phyloP scores from a whole-genome alignment of 2,329 filamentous ascomycete genomes.

The Penicillium expansum region DNA sequence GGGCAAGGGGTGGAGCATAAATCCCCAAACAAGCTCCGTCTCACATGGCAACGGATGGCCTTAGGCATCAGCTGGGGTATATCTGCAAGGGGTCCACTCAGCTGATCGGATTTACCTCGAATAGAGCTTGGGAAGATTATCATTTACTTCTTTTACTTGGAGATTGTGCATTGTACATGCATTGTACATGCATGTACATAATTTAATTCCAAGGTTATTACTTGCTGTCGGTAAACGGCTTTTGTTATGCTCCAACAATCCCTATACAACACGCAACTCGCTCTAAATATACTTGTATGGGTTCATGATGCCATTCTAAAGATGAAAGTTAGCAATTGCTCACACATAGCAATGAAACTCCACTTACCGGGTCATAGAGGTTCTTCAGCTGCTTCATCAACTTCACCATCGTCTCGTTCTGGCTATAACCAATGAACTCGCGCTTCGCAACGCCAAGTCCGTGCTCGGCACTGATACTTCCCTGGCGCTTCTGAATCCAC shows the following conservation, averaged over 20 bases:
- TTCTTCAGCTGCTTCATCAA: constrained; percentile 96
- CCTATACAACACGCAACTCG: background rate
- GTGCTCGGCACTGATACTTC: constrained; percentile 96
- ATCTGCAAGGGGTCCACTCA: constrained; percentile 19
- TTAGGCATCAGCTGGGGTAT: constrained; percentile 13
- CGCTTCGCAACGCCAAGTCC: constrained; percentile 94
- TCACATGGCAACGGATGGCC: constrained; percentile 22
- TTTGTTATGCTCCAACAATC: background rate
- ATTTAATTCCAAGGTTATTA: background rate
- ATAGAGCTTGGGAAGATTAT: background rate
- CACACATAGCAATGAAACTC: background rate
- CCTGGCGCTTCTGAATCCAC: constrained; percentile 84
- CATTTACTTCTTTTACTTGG: background rate
- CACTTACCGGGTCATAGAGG: constrained; percentile 85
- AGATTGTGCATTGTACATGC: background rate
- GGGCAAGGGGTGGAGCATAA: constrained; percentile 25
- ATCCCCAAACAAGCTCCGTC: constrained; percentile 24
- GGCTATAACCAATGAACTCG: constrained; percentile 89
- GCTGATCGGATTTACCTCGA: background rate
- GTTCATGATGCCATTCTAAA: constrained; percentile 95
- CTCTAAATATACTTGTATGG: constrained; percentile 86
- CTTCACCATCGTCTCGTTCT: constrained; percentile 78
- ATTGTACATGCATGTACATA: background rate
- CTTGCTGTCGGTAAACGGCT: background rate
- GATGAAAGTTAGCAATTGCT: constrained; percentile 17